Percentiles rank a stretch among this genome's conserved stretches.
These are phyloP conservation scores for Penicillium goetzii DNA, from an alignment of 495 filamentous ascomycete genomes.

Conservation along the genomic window DNA sequence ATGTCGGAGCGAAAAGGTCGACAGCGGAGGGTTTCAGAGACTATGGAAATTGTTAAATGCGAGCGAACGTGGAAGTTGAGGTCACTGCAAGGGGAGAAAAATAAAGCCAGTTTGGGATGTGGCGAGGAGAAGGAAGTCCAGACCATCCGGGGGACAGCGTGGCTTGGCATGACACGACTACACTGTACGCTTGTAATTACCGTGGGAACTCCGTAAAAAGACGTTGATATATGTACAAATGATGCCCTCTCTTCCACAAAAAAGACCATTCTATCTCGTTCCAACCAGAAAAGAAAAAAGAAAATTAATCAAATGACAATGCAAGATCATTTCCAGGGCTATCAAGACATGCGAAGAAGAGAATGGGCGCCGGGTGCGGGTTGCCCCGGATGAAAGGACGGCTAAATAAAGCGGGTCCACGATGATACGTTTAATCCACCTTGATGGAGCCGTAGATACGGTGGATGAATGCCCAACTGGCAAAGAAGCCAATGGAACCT, in stretches of 20 bases:
- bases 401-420: slow-evolving; percentile 8
- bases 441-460: slow-evolving; percentile 97
- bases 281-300: background rate
- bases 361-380: slow-evolving; percentile 1
- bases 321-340: slow-evolving; percentile 13
- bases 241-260: background rate
- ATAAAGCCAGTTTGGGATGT: background rate
- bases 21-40: background rate
- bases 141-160: slow-evolving; percentile 14
- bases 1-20: background rate
- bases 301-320: slow-evolving; percentile 5
- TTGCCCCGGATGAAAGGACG: slow-evolving; percentile 11
- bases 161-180: slow-evolving; percentile 21
- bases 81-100: background rate
- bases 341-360: slow-evolving; percentile 12
- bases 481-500: slow-evolving; percentile 96
- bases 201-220: background rate
- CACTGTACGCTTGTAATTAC: slow-evolving; percentile 1
- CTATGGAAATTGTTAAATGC: background rate
- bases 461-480: slow-evolving; percentile 89
- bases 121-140: slow-evolving; percentile 17
- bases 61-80: slow-evolving; percentile 1
- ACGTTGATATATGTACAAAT: slow-evolving; percentile 2
- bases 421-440: slow-evolving; percentile 67
- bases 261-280: slow-evolving; percentile 17